phyloP scores from a whole-genome alignment of 2,329 filamentous ascomycete species.

The Aulographum hederae region DNA sequence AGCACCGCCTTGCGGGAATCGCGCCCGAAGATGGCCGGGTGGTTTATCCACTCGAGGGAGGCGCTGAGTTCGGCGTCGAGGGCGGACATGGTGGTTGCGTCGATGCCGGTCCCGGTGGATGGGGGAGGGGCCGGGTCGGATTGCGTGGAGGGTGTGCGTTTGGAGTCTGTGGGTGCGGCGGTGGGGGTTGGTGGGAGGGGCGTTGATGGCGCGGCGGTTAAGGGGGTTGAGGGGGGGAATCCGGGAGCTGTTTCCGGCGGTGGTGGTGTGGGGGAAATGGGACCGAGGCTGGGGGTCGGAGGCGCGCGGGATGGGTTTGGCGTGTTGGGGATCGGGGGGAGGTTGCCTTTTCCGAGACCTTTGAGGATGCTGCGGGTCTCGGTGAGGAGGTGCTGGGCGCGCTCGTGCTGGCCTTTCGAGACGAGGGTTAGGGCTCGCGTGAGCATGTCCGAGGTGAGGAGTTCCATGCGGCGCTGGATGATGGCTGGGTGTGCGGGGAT shows the following conservation, averaged over 20 bases:
- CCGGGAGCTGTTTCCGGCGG: slow-evolving; percentile 13
- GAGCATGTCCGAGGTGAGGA: slow-evolving; percentile 95
- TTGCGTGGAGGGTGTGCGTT: slow-evolving; percentile 12
- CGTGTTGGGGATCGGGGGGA: slow-evolving; percentile 76
- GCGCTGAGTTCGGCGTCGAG: slow-evolving; percentile 82
- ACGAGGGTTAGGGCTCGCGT: slow-evolving; percentile 82
- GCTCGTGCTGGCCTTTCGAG: slow-evolving; percentile 78
- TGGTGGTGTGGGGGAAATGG: slow-evolving; percentile 17
- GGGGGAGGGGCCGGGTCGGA: slow-evolving; percentile 27
- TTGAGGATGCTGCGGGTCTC: slow-evolving; percentile 93
- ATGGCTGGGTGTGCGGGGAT: slow-evolving; percentile 92
- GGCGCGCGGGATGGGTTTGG: slow-evolving; percentile 17
- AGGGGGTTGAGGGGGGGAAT: slow-evolving; percentile 6
- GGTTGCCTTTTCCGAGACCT: slow-evolving; percentile 81
- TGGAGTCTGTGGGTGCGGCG: slow-evolving; percentile 7
- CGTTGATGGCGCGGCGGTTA: slow-evolving; percentile 7
- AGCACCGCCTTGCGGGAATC: slow-evolving; percentile 91
- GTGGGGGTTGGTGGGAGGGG: slow-evolving; percentile 11
- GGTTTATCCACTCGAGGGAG: slow-evolving; percentile 91
- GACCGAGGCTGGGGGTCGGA: slow-evolving; percentile 19
- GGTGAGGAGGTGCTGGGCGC: slow-evolving; percentile 75
- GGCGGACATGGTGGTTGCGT: slow-evolving; percentile 61
- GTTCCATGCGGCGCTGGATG: slow-evolving; percentile 91
- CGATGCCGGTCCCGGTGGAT: too few species aligned
- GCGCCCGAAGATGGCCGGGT: slow-evolving; percentile 83